phyloP scores from a whole-genome alignment of 148 eudicot species.

The Persicaria tinctoria region DNA sequence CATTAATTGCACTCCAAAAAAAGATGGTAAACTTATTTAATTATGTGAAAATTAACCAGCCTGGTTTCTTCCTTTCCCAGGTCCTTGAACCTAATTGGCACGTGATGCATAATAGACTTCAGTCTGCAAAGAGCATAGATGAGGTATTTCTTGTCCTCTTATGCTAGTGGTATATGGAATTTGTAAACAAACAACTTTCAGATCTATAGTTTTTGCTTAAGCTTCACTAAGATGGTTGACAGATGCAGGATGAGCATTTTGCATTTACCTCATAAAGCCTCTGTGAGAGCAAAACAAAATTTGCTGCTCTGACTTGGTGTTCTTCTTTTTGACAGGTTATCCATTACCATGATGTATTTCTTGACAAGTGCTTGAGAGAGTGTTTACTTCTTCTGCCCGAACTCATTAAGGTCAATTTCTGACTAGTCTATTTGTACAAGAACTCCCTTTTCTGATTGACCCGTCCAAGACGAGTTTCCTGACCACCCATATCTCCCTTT shows the following conservation, averaged over 20 bases:
- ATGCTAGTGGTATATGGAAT: neutral
- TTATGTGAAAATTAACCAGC: neutral
- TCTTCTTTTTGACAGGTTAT: conserved; percentile 47
- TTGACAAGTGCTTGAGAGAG: conserved; percentile 88
- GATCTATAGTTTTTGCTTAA: too few species aligned
- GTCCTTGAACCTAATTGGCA: conserved; percentile 99
- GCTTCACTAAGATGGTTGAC: neutral
- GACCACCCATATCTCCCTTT: neutral
- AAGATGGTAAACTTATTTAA: neutral
- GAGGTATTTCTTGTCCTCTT: conserved; percentile 45
- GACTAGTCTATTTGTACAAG: neutral
- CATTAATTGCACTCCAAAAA: neutral
- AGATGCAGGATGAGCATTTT: neutral
- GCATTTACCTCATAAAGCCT: neutral
- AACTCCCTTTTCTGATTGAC: neutral
- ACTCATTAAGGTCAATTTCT: conserved; percentile 61
- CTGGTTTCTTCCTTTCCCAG: conserved; percentile 33
- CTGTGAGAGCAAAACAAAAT: neutral
- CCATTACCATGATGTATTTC: conserved; percentile 74
- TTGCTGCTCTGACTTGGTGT: neutral
- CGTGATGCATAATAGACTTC: conserved; percentile 77
- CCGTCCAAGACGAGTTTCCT: neutral
- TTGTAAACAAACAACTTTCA: neutral
- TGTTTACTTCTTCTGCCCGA: conserved; percentile 94
- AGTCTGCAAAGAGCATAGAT: conserved; percentile 89